These are phyloP conservation scores for Anaeromyces robustus DNA, from an alignment of 192 early-diverging fungal genomes.

Conservation along the genomic window DNA sequence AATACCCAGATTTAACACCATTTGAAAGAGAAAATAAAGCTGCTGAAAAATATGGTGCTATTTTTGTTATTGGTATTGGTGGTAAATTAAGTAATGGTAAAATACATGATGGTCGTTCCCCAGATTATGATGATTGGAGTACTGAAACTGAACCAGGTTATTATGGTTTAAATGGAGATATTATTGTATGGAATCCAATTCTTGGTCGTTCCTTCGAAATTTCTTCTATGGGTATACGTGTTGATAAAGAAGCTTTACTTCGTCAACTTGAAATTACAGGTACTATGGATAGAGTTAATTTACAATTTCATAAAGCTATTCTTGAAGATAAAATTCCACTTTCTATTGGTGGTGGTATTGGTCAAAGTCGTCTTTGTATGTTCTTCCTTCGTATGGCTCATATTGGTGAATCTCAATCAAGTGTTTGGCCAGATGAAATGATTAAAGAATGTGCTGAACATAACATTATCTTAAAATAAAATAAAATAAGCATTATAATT, in stretches of 20 bases:
- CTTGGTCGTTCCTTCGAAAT: background rate
- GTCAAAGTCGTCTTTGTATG: background rate
- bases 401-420: background rate
- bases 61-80: background rate
- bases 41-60: background rate
- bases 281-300: background rate
- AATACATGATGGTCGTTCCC: background rate
- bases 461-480: background rate
- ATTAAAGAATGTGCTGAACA: background rate
- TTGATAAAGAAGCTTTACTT: background rate
- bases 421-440: background rate
- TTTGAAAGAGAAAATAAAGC: background rate
- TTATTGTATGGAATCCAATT: background rate
- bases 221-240: background rate
- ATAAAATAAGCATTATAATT: no score
- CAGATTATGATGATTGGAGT: background rate
- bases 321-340: background rate
- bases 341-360: background rate
- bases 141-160: background rate
- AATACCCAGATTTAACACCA: background rate
- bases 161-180: background rate
- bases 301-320: background rate
- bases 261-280: background rate
- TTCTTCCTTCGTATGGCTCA: background rate
- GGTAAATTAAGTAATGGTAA: background rate